Conservation (phyloP, 2,329 filamentous ascomycete species). For the Ophiobolus disseminans region DNA sequence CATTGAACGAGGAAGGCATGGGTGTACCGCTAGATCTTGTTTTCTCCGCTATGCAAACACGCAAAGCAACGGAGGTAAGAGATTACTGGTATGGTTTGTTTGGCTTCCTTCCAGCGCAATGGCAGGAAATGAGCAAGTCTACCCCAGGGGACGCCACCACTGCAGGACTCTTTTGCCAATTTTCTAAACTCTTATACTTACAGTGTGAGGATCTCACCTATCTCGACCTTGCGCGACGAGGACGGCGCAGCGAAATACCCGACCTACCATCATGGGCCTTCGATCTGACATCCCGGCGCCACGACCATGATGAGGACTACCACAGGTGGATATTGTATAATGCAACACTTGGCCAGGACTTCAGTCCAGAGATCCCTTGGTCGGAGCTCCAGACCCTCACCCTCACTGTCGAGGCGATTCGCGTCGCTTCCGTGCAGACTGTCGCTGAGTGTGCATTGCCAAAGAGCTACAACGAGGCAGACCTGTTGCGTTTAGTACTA, state of each 20-base stretch:
- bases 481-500: background rate
- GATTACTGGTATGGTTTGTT: conserved; percentile 15
- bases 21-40: conserved; percentile 1
- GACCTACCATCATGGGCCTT: conserved; percentile 8
- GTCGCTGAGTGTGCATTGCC: background rate
- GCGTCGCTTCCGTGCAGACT: background rate
- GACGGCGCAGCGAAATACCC: background rate
- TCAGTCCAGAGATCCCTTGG: background rate
- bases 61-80: conserved; percentile 7
- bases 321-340: conserved; percentile 2
- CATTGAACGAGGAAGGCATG: background rate
- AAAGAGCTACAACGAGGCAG: background rate
- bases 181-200: conserved; percentile 2
- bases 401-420: background rate
- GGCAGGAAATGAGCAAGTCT: conserved; percentile 2
- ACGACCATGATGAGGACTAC: background rate
- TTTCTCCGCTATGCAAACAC: conserved; percentile 3
- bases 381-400: background rate
- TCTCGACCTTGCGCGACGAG: background rate
- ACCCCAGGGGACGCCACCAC: background rate
- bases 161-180: conserved; percentile 1
- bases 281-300: conserved; percentile 2
- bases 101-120: conserved; percentile 6
- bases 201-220: conserved; percentile 1
- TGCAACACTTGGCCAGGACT: background rate